Evolutionary conservation across 1,284 basidiomycete genomes (phyloP), one percentile per base, ranked within the genome.

Genomic region (Ceratobasidium sp.): DNA sequence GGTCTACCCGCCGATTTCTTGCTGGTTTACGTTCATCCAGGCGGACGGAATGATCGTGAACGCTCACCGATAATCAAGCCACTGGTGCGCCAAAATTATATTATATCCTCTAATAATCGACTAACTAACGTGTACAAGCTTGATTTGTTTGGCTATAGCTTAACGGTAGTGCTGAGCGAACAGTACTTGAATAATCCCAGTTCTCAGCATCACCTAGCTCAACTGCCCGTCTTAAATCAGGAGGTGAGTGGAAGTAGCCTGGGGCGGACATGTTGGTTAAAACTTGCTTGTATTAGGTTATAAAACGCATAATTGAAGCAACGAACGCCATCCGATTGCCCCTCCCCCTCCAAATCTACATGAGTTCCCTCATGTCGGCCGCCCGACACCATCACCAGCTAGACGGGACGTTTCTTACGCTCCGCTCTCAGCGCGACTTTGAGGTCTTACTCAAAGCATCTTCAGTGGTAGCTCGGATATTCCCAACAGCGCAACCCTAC

Each of bases 71-170:
- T 94, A 48, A 87, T 92, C 81, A 89, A 89, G 79, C 87, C 86
- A 75, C 83, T 94, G 82, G 93, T 94, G 82, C 80, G 12, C 44
- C 33, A 12, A 57, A 50, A 41, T 48, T 66, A 35, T 46, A 10
- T 1, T 20, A 7, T 59, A 23, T 57, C 60, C 41, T 71, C 35
- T 46, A 59, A 48, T 68, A 76, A 44, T 69, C 69, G 74, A 76
- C 79, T 52, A 69, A 59, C 48, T 79, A 54, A 20, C 66, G 30
- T 41, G 35, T 62, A 59, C 77, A 82, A 94, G 93, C 85, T 95
- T 30, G 93, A 95, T 82, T 89, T 88, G 79, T 95, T 95, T 82
- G 87, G 92, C 2, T 90, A 95, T 88, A 94, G 92, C 80, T 88
- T 88, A 4, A 89, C 89, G 55, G 84, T 94, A 70, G 85, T 77